A percentile compares a stretch with the other conserved stretches of the same genome.
Conservation (phyloP, 2,329 filamentous ascomycete genomes). For the Penicillium vulpinum region DNA sequence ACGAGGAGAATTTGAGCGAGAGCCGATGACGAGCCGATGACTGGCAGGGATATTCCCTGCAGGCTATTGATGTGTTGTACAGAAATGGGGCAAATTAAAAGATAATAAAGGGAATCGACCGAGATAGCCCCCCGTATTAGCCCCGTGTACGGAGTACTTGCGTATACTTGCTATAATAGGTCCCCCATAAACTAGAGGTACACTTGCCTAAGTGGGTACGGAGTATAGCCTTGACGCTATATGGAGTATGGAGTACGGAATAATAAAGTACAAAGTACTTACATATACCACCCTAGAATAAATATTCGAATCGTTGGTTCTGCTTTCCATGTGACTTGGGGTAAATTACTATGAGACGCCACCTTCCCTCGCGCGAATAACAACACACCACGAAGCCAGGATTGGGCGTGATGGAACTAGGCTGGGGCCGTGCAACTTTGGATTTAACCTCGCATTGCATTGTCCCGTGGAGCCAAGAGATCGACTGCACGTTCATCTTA, state of each 20-base stretch:
- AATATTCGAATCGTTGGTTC: neutral
- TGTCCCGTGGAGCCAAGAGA: constrained; percentile 25
- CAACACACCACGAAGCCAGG: constrained; percentile 20
- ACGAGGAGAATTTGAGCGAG: constrained; percentile 8
- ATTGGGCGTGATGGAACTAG: constrained; percentile 12
- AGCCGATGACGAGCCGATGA: neutral
- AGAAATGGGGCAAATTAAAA: constrained; percentile 3
- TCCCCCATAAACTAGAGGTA: neutral
- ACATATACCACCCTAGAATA: neutral
- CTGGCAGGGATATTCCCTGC: constrained; percentile 11
- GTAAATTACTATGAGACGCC: constrained; percentile 7
- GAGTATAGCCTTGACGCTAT: too few species aligned
- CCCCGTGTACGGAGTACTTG: neutral
- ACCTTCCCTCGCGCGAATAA: constrained; percentile 12
- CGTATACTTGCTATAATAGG: neutral
- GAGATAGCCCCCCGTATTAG: neutral
- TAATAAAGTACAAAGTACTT: neutral
- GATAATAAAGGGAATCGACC: neutral
- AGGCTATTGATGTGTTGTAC: constrained; percentile 12
- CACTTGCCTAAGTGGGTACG: neutral
- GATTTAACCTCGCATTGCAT: constrained; percentile 34
- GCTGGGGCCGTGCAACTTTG: constrained; percentile 22
- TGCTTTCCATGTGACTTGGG: constrained; percentile 4
- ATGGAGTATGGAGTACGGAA: neutral
- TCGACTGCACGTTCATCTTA: constrained; percentile 32